Evolutionary conservation across 768 basidiomycete genomes (phyloP).

Genomic region (Flagelloscypha sp.): DNA sequence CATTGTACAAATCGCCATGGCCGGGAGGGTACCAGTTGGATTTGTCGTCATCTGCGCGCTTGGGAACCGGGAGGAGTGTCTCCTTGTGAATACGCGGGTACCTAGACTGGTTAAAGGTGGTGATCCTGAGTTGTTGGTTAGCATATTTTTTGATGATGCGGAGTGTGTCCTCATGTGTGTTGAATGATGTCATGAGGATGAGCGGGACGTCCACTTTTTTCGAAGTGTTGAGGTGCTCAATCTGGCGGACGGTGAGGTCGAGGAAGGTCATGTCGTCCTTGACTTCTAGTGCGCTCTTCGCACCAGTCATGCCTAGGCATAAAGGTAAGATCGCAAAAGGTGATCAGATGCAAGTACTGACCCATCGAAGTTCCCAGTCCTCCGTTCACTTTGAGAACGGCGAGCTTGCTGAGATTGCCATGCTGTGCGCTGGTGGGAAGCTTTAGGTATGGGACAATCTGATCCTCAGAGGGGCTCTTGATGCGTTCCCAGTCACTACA

Average conservation of each 20-base stretch:
- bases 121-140: conserved; percentile 90
- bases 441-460: conserved; percentile 75
- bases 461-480: conserved; percentile 77
- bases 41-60: conserved; percentile 75
- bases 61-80: conserved; percentile 76
- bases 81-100: conserved; percentile 93
- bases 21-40: conserved; percentile 94
- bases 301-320: conserved; percentile 68
- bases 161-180: conserved; percentile 93
- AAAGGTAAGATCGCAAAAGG: conserved; percentile 1
- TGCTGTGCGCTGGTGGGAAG: conserved; percentile 54
- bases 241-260: conserved; percentile 88
- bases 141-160: conserved; percentile 96
- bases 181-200: conserved; percentile 98
- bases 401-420: conserved; percentile 80
- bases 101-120: conserved; percentile 87
- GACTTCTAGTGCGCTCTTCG: conserved; percentile 92
- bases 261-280: conserved; percentile 98
- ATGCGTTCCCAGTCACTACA: conserved; percentile 82
- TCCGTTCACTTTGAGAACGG: conserved; percentile 92
- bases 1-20: conserved; percentile 94
- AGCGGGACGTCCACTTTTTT: conserved; percentile 87
- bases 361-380: conserved; percentile 90
- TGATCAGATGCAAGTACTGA: conserved; percentile 20
- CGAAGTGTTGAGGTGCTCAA: conserved; percentile 88